A percentile compares a stretch with the other conserved stretches of the same genome.
Evolutionary conservation across 768 basidiomycete species (phyloP).

Genomic region (Termitomyces sp.): DNA sequence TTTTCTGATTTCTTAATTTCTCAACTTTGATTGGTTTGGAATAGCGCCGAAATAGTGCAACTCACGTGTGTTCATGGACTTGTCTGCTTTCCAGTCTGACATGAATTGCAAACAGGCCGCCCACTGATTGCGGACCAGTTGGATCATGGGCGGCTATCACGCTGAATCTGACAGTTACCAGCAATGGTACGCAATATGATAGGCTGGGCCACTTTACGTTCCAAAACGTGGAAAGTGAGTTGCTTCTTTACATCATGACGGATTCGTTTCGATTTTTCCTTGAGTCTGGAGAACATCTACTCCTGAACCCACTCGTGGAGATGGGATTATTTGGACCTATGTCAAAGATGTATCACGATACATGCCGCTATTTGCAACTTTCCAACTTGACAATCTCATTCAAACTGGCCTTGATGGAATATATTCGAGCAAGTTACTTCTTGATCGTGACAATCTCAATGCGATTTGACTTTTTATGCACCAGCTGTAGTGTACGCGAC

Average conservation of each 20-base stretch:
- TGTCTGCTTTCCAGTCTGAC: not conserved
- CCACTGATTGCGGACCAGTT: slow-evolving; percentile 60
- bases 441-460: not conserved
- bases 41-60: slow-evolving; percentile 59
- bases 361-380: slow-evolving; percentile 59
- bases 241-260: not conserved
- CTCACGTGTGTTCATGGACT: slow-evolving; percentile 37
- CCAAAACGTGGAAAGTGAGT: slow-evolving; percentile 70
- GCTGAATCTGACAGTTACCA: slow-evolving; percentile 72
- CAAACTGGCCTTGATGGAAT: slow-evolving; percentile 53
- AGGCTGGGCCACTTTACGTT: slow-evolving; percentile 70
- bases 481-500: slow-evolving; percentile 66
- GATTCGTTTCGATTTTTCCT: not conserved
- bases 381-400: slow-evolving; percentile 69
- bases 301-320: slow-evolving; percentile 59
- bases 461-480: not conserved
- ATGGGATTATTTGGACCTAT: slow-evolving; percentile 77
- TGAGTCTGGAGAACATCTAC: slow-evolving; percentile 76
- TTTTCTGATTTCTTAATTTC: not conserved
- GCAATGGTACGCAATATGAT: slow-evolving; percentile 75
- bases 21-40: not conserved
- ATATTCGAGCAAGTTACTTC: slow-evolving; percentile 51
- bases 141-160: slow-evolving; percentile 75
- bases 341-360: slow-evolving; percentile 74
- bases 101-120: slow-evolving; percentile 42